Conservation (phyloP, 2,329 filamentous ascomycete genomes). For the Diaporthe ilicicola region DNA sequence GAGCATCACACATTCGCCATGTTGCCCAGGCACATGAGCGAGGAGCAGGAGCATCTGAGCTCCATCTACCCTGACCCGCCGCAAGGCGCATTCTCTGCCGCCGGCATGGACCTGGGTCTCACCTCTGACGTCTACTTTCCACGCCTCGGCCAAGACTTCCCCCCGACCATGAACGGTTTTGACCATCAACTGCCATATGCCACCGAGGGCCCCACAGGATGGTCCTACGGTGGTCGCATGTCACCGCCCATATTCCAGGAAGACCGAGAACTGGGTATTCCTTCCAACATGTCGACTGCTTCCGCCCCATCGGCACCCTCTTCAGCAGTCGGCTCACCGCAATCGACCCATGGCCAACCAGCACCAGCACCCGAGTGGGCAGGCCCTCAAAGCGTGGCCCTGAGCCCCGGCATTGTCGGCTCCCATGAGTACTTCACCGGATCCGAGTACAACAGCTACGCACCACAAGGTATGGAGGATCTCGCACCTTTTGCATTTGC, state of each 20-base stretch:
- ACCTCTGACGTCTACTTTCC: conserved; percentile 57
- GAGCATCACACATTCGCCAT: conserved; percentile 41
- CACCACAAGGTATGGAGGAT: conserved; percentile 59
- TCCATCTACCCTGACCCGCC: conserved; percentile 56
- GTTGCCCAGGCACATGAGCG: conserved; percentile 36
- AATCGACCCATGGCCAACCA: conserved; percentile 66
- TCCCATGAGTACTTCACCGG: conserved; percentile 61
- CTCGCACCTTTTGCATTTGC: conserved; percentile 57
- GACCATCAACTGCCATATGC: conserved; percentile 54
- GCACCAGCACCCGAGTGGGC: conserved; percentile 68
- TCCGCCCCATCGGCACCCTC: conserved; percentile 72
- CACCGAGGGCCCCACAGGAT: conserved; percentile 51
- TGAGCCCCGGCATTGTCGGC: conserved; percentile 71
- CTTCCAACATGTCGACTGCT: conserved; percentile 66
- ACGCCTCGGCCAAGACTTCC: conserved; percentile 49
- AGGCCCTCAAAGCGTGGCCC: conserved; percentile 60
- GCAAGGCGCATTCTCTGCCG: conserved; percentile 50
- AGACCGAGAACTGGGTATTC: conserved; percentile 58
- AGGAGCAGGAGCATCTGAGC: conserved; percentile 48
- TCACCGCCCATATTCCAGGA: conserved; percentile 61
- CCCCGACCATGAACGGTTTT: conserved; percentile 52
- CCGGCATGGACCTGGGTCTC: conserved; percentile 57
- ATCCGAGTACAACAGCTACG: conserved; percentile 62
- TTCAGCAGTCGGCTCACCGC: conserved; percentile 73
- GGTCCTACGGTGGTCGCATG: conserved; percentile 55